Conservation (phyloP, 2,329 filamentous ascomycete genomes). For the Byssochlamys sp. region DNA sequence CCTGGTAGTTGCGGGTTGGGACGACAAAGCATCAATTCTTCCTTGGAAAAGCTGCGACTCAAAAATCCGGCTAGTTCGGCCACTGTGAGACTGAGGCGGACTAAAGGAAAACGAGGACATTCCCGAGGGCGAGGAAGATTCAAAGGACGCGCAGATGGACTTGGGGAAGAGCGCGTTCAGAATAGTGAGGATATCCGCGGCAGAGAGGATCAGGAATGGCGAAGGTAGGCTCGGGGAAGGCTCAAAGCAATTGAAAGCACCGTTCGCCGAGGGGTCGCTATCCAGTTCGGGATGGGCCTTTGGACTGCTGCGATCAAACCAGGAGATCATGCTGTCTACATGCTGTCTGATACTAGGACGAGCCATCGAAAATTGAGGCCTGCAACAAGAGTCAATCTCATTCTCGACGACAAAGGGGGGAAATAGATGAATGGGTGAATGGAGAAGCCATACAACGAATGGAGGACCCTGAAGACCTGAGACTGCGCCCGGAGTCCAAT, state of each 20-base stretch:
- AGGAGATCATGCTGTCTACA: constrained; percentile 31
- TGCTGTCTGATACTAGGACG: constrained; percentile 24
- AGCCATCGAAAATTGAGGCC: constrained; percentile 28
- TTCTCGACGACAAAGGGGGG: neutral
- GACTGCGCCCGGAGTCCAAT: constrained; percentile 72
- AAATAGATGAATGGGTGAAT: neutral
- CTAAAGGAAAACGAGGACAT: constrained; percentile 15
- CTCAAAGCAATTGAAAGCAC: constrained; percentile 6
- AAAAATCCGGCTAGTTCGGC: constrained; percentile 12
- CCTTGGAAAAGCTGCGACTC: constrained; percentile 27
- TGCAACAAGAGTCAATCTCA: constrained; percentile 39
- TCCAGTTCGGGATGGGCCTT: neutral
- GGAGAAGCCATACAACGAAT: constrained; percentile 50
- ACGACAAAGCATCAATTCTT: constrained; percentile 16
- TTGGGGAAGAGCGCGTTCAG: constrained; percentile 72
- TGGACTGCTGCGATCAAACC: constrained; percentile 11
- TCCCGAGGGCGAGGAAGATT: constrained; percentile 17
- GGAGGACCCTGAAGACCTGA: constrained; percentile 65
- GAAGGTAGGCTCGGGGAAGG: constrained; percentile 13
- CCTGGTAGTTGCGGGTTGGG: constrained; percentile 15
- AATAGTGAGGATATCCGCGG: constrained; percentile 68
- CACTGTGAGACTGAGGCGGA: constrained; percentile 11
- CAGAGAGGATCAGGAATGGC: constrained; percentile 68
- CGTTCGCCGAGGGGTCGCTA: constrained; percentile 29
- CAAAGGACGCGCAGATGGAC: constrained; percentile 15